Evolutionary conservation across 192 early-diverging fungal species (phyloP).

Genomic region (Backusella tuberculispora): DNA sequence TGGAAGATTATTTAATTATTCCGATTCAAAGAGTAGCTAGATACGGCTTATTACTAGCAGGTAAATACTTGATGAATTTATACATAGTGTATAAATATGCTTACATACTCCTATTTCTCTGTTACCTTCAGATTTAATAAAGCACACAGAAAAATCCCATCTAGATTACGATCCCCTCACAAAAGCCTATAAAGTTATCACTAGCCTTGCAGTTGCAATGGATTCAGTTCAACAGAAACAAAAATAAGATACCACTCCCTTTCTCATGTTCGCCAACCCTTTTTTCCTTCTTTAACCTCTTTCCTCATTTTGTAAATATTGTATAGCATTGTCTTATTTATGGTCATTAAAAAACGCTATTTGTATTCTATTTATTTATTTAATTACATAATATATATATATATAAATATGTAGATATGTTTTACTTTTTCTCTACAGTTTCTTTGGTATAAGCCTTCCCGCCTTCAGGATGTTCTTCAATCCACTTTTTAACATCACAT

Average conservation of each 20-base stretch:
- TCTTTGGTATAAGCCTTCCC: slow-evolving; percentile 3
- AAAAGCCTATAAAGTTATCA: slow-evolving; percentile 36
- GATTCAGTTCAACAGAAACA: slow-evolving; percentile 31
- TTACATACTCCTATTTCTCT: background rate
- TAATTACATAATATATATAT: background rate
- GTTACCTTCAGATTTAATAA: slow-evolving; percentile 36
- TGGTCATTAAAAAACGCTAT: background rate
- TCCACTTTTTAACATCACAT: slow-evolving; percentile 34
- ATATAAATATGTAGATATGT: background rate
- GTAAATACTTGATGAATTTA: background rate
- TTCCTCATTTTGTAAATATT: background rate
- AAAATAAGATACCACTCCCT: background rate
- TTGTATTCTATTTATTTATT: background rate
- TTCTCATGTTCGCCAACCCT: background rate
- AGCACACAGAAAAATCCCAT: slow-evolving; percentile 29
- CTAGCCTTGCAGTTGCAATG: slow-evolving; percentile 27
- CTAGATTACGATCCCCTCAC: slow-evolving; percentile 31
- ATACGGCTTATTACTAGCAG: slow-evolving; percentile 68
- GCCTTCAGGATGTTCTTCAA: slow-evolving; percentile 5
- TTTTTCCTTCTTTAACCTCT: background rate
- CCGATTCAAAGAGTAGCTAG: slow-evolving; percentile 78
- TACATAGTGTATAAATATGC: too few species aligned
- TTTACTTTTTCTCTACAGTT: background rate
- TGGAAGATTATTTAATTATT: slow-evolving; percentile 75
- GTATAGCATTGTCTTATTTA: background rate